Percentiles rank a stretch among this genome's conserved stretches.
Conservation (phyloP, 2,329 filamentous ascomycete species). For the Biscogniauxia mediterranea region DNA sequence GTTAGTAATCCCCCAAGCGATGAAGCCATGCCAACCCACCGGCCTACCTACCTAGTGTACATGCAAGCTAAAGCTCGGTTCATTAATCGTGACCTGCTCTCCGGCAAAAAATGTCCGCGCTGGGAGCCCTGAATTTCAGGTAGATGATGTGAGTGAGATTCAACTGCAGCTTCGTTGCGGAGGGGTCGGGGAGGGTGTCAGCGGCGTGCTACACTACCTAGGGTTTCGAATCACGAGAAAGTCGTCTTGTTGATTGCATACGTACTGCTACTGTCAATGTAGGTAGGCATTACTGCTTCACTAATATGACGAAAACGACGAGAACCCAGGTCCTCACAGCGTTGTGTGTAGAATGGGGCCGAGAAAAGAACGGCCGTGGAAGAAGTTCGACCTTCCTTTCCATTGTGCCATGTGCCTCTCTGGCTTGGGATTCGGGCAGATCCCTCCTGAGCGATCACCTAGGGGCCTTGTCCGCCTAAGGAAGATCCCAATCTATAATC, state of each 20-base stretch:
- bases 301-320: not conserved
- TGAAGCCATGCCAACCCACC: not conserved
- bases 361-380: not conserved
- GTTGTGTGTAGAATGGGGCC: not conserved
- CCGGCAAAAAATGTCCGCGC: not conserved
- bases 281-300: not conserved
- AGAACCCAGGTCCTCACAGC: conserved; percentile 1
- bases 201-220: not conserved
- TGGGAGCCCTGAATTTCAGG: not conserved
- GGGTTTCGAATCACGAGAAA: not conserved
- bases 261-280: no score
- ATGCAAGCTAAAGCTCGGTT: not conserved
- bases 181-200: not conserved
- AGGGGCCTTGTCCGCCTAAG: not conserved
- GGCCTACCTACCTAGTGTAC: not conserved
- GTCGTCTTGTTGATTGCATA: not conserved
- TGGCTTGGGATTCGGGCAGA: not conserved
- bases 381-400: not conserved
- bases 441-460: not conserved
- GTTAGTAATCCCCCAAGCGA: not conserved
- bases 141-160: not conserved
- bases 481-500: not conserved
- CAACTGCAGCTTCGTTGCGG: not conserved
- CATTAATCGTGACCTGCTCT: not conserved
- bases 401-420: not conserved